phyloP scores from a whole-genome alignment of 2,329 filamentous ascomycete genomes.

The Macrophomina pseudophaseolina region DNA sequence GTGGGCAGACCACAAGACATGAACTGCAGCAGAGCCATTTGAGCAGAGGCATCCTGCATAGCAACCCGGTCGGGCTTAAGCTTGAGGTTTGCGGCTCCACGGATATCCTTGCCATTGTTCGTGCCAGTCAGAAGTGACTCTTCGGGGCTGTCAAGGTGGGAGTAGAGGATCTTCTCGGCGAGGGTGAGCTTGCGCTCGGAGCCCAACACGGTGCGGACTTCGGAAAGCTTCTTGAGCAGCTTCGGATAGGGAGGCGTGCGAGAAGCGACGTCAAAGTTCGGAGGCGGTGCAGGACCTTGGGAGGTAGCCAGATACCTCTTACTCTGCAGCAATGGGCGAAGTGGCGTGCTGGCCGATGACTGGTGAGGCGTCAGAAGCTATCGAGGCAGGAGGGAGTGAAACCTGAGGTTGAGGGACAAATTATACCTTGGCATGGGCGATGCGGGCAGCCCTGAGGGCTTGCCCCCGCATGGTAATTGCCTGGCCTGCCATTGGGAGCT shows the following conservation, averaged over 20 bases:
- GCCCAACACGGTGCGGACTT: constrained; percentile 77
- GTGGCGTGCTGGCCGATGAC: constrained; percentile 29
- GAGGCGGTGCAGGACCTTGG: constrained; percentile 34
- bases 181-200: constrained; percentile 72
- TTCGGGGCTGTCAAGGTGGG: constrained; percentile 87
- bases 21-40: constrained; percentile 98
- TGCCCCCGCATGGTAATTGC: constrained; percentile 41
- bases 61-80: constrained; percentile 97
- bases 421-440: constrained; percentile 42
- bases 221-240: constrained; percentile 75
- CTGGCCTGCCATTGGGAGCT: constrained; percentile 26
- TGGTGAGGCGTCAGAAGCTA: constrained; percentile 34
- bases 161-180: constrained; percentile 98
- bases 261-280: constrained; percentile 50
- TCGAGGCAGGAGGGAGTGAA: not conserved
- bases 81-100: constrained; percentile 90
- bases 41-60: constrained; percentile 98
- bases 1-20: constrained; percentile 92
- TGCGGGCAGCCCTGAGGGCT: constrained; percentile 38
- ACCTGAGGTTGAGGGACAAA: not conserved
- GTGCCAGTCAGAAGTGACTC: constrained; percentile 85
- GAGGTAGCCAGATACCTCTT: constrained; percentile 42
- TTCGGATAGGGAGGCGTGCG: constrained; percentile 81
- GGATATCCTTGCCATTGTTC: constrained; percentile 80
- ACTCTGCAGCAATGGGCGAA: constrained; percentile 27